Base-by-base conservation (phyloP, 2,329 filamentous ascomycete species). In the Cladosporium sp. region DNA sequence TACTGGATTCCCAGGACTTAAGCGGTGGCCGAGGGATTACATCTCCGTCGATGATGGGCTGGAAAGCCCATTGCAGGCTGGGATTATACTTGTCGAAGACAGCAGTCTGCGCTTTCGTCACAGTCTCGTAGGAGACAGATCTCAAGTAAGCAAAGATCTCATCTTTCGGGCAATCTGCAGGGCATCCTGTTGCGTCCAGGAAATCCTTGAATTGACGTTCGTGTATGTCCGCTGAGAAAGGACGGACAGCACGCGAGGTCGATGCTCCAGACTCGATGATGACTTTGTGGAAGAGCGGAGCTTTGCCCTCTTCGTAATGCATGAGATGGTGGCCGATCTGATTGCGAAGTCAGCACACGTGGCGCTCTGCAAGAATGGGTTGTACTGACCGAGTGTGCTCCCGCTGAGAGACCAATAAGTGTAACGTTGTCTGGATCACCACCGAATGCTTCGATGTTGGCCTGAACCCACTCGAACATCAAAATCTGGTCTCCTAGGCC, bases 291-390 rank as follows among this genome's bases (percentile, higher is more conserved):
- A 83, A 84, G 10, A 82, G 73, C 1, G 74, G 72, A 1, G 68
- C 62, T 37, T 71, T 66, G 23, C 50, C 35, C 26, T 78, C 74
- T 26, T 79, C 75, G 46, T 79, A 73, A 67, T 82, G 78, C 72
- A 90, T 85, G 18, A 91, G 77, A 69, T 91, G 88, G 71, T 92
- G 89, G 3, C 89, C 89, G 69, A 90, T 84, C 61, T 63, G n/a
- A 5, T 2, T n/a, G 1, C 1, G 85, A 70, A 71, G 21, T 71
- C 5, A 63, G 69, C 21, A 21, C 7, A 29, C 21, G n/a, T 46
- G 29, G 11, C 33, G n/a, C 49, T 53, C 3, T 18, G 57, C 14
- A 61, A 35, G 21, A 12, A 28, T 23, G 74, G 77, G 71, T 70
- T 85, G 84, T 18, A 59, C 62, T 21, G 16, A 64, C 56, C 65